Base-by-base conservation (phyloP, 2,329 filamentous ascomycete species). In the Penicillium sp. region DNA sequence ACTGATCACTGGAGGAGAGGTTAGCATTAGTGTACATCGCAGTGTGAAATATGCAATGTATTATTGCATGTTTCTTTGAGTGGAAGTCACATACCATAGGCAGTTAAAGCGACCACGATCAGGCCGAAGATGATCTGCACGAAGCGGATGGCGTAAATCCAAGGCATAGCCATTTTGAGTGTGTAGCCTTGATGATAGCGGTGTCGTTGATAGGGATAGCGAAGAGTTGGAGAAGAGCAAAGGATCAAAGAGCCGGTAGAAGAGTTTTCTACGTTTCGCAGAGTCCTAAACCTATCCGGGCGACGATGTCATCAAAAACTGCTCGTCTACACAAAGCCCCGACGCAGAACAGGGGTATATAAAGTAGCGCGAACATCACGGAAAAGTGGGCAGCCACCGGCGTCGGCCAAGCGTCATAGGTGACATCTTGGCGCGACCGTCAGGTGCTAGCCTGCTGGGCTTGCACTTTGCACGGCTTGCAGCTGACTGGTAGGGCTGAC, bases 61-160 rank as follows among this genome's bases (percentile, higher is more conserved):
- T 27, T 18, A 10, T 37, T 31, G 22, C 10, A 13, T 19, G 9
- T 33, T 31, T 18, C 6, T 19, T 33, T 24, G 1, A 22, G 9
- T 43, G 13, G 24, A 39, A 31, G 39, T 37, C n/a, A 77, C 83
- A 31, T 80, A 92, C 91, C 80, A 70, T 93, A 92, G 54, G 83
- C 88, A 50, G 86, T 88, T 37, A 96, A 76, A 22, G 89, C 91
- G 10, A 96, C 84, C 67, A 92, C 86, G 64, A 93, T 86, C 61
- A 95, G 80, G 37, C 87, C 82, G 67, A 96, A 85, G 41, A 91
- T 65, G 11, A 81, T 83, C 69, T 94, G 88, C 51, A 85, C 79
- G 59, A 84, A 81, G 72, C 92, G 89, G 63, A 90, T 79, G 41
- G 88, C 84, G 36, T 65, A 67, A 40, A 65, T 66, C 70, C 69